These are phyloP conservation scores for Metschnikowia cerradonensis DNA, from an alignment of 805 yeast genomes.

Conservation along the genomic window DNA sequence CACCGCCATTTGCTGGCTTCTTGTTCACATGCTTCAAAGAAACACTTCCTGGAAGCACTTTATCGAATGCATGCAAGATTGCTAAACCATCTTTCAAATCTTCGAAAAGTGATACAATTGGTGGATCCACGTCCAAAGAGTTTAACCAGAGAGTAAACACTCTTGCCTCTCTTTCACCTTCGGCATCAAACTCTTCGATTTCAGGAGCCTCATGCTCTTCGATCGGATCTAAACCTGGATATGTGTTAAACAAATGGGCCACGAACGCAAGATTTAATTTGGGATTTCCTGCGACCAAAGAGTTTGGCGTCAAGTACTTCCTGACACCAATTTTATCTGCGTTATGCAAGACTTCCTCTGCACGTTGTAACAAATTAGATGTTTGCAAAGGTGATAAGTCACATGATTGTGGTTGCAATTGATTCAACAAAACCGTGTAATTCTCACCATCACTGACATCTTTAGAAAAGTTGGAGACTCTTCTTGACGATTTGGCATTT, in stretches of 20 bases:
- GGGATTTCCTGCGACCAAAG: slow-evolving; percentile 94
- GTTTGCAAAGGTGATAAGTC: slow-evolving; percentile 81
- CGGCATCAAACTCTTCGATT: slow-evolving; percentile 97
- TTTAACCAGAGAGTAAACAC: slow-evolving; percentile 97
- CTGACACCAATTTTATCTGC: slow-evolving; percentile 92
- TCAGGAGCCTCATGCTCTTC: slow-evolving; percentile 89
- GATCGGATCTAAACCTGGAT: slow-evolving; percentile 94
- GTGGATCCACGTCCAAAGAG: slow-evolving; percentile 93
- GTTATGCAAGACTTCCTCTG: slow-evolving; percentile 77
- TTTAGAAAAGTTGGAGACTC: slow-evolving; percentile 78
- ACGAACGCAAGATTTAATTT: slow-evolving; percentile 95
- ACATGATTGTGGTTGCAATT: slow-evolving; percentile 79
- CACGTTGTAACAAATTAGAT: slow-evolving; percentile 68
- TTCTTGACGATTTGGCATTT: slow-evolving; percentile 84
- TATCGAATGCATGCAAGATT: slow-evolving; percentile 87
- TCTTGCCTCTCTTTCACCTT: slow-evolving; percentile 98
- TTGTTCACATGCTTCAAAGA: slow-evolving; percentile 76
- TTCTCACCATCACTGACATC: slow-evolving; percentile 95
- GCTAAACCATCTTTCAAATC: slow-evolving; percentile 91
- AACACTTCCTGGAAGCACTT: slow-evolving; percentile 91
- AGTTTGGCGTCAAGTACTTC: slow-evolving; percentile 89
- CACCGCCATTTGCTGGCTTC: slow-evolving; percentile 70
- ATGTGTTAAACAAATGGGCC: slow-evolving; percentile 93
- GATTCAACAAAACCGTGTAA: slow-evolving; percentile 85
- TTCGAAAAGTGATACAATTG: slow-evolving; percentile 86